A percentile compares a stretch with the other conserved stretches of the same genome.
These are phyloP conservation scores for Elsinoe batatas DNA, from an alignment of 2,329 filamentous ascomycete species.

Conservation along the genomic window DNA sequence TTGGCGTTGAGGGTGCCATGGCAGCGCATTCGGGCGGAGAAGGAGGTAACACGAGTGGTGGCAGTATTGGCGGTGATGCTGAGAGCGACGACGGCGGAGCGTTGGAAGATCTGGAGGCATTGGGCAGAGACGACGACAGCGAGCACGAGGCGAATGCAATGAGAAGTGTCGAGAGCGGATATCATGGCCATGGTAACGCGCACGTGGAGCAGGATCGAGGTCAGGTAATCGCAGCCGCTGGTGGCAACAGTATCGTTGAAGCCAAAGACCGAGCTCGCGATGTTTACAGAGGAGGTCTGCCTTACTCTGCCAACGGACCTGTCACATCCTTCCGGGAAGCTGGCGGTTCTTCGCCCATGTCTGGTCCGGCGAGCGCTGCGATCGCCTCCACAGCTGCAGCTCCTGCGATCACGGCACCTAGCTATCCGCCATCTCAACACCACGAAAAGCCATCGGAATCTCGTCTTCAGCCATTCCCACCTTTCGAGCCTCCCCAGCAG, in stretches of 20 bases:
- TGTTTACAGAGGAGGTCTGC: conserved; percentile 4
- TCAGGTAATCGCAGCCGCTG: conserved; percentile 2
- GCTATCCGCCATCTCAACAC: background rate
- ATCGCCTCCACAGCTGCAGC: background rate
- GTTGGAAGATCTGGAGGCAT: conserved; percentile 7
- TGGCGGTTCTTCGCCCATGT: background rate
- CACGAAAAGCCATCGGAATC: background rate
- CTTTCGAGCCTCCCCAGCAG: conserved; percentile 5
- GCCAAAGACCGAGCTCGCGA: background rate
- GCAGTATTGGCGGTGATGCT: background rate
- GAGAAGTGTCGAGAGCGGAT: background rate
- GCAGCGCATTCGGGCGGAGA: conserved; percentile 16
- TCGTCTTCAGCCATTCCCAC: background rate
- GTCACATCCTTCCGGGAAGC: background rate
- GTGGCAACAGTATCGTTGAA: background rate
- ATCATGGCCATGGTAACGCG: background rate
- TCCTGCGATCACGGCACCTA: background rate
- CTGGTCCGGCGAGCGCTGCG: background rate
- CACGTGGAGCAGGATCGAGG: background rate
- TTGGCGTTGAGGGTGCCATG: conserved; percentile 13
- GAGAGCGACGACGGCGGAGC: conserved; percentile 3
- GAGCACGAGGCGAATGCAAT: background rate
- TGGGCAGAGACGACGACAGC: conserved; percentile 5
- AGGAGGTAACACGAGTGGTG: background rate
- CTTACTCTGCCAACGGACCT: background rate